phyloP scores from a whole-genome alignment of 2,329 filamentous ascomycete genomes.

The Hypoxylon sp. region DNA sequence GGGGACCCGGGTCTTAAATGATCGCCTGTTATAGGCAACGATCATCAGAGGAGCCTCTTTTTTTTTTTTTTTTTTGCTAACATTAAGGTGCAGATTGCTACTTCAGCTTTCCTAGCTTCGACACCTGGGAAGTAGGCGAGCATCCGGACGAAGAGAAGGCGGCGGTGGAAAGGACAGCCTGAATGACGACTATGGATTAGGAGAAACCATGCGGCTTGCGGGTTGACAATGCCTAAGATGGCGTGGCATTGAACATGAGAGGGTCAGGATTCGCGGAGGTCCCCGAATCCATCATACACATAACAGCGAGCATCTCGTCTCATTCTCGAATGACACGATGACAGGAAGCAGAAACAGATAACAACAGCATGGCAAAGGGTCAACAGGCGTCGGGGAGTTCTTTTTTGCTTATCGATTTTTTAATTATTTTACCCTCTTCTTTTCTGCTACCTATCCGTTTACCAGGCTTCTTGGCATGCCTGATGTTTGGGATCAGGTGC shows the following conservation, averaged over 20 bases:
- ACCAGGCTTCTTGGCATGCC: constrained; percentile 20
- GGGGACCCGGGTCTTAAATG: background rate
- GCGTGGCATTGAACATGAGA: constrained; percentile 7
- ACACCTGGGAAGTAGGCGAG: constrained; percentile 69
- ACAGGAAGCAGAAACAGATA: constrained; percentile 28
- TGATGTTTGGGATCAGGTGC: constrained; percentile 27
- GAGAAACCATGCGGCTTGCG: no score
- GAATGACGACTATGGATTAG: background rate
- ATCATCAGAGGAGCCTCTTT: background rate
- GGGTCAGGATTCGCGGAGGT: constrained; percentile 26
- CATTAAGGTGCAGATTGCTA: constrained; percentile 61
- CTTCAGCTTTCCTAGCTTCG: constrained; percentile 80
- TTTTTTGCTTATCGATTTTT: constrained; percentile 2
- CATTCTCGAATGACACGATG: constrained; percentile 18
- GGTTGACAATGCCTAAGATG: no score
- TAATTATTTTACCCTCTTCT: constrained; percentile 13
- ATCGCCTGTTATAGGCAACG: constrained; percentile 9
- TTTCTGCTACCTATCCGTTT: constrained; percentile 16
- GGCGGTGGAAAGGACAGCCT: constrained; percentile 42
- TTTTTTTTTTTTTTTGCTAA: constrained; percentile 28
- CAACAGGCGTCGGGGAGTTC: constrained; percentile 37
- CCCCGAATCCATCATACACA: constrained; percentile 19
- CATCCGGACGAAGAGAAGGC: constrained; percentile 56
- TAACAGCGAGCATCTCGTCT: constrained; percentile 12
- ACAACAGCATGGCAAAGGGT: constrained; percentile 40